phyloP scores from a whole-genome alignment of 768 basidiomycete species.

The Mycena vitilis region DNA sequence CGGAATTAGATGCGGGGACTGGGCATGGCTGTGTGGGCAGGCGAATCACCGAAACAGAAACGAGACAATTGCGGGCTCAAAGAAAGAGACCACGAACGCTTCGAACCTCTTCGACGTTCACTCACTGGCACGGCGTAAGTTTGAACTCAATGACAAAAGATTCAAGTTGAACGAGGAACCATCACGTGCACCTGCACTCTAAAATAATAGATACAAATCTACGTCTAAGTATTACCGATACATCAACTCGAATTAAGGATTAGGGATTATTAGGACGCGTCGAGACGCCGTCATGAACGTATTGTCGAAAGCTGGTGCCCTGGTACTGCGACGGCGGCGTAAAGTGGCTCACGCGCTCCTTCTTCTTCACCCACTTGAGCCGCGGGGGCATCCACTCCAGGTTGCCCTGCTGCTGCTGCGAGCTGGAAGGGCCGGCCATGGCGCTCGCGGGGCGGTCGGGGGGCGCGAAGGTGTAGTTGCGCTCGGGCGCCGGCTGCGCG shows the following conservation, averaged over 20 bases:
- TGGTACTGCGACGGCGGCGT: slow-evolving; percentile 36
- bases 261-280: slow-evolving; percentile 4
- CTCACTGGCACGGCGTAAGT: no score
- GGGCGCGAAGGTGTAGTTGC: slow-evolving; percentile 26
- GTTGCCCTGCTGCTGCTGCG: slow-evolving; percentile 13
- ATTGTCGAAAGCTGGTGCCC: slow-evolving; percentile 36
- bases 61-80: no score
- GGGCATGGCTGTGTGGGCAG: no score
- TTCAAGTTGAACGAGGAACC: no score
- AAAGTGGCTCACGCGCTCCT: slow-evolving; percentile 37
- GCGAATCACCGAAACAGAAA: no score
- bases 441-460: slow-evolving; percentile 35
- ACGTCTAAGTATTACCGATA: background rate
- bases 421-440: slow-evolving; percentile 21
- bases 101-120: no score
- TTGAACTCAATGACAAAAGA: no score
- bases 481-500: slow-evolving; percentile 14
- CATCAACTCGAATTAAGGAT: no score
- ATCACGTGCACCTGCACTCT: slow-evolving; percentile 1
- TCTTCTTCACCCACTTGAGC: slow-evolving; percentile 38
- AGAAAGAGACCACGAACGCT: no score
- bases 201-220: slow-evolving; percentile 8
- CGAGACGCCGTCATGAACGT: slow-evolving; percentile 35
- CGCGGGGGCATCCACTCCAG: slow-evolving; percentile 31
- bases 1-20: background rate